Evolutionary conservation across 176 grass and related monocot species (phyloP), one percentile per base, ranked within the genome.

Genomic region (Oryza rufipogon): DNA sequence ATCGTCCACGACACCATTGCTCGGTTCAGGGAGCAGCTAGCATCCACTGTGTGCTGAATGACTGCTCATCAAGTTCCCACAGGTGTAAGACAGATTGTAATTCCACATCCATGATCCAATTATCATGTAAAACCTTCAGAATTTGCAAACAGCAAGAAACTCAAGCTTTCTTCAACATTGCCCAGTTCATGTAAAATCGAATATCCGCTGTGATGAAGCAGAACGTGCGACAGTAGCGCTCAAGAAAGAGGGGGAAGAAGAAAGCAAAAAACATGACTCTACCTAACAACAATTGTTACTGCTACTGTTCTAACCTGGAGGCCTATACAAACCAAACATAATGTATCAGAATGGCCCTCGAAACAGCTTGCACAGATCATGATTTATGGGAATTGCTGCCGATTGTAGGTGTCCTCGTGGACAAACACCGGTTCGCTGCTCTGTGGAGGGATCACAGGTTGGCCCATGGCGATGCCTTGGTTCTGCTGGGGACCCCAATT

Each of bases 341-440:
- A 77, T 6, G 0, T 78, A 73, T 73, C 56, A 73, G 46, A 67
- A 3, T 11, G n/a, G 12, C 47, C 5, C 11, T 51, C 1, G 16
- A 61, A 63, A 33, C 2, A 45, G 60, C 20, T 26, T 77, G 26
- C 61, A 68, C 6, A 34, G n/a, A 12, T 54, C 14, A 11, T 66
- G 9, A 23, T 95, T 89, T 74, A 95, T 0, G 93, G 89, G 84
- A 94, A 87, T 38, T 96, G 89, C 79, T 91, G 96, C 64, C 96
- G 80, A 58, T 92, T 96, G 81, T 99, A 99, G 0, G 93, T 99
- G 86, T 99, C 96, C 75, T 99, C 96, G 0, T 99, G 96, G 78
- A 99, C 96, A 47, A 99, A 99, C 20, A 96, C 91, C 0, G 91
- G 93, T 14, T 97, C 89, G 1, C 38, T 94, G 80, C 87, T 94